Evolutionary conservation across 768 basidiomycete genomes (phyloP).

Genomic region (Tulasnella sp.): DNA sequence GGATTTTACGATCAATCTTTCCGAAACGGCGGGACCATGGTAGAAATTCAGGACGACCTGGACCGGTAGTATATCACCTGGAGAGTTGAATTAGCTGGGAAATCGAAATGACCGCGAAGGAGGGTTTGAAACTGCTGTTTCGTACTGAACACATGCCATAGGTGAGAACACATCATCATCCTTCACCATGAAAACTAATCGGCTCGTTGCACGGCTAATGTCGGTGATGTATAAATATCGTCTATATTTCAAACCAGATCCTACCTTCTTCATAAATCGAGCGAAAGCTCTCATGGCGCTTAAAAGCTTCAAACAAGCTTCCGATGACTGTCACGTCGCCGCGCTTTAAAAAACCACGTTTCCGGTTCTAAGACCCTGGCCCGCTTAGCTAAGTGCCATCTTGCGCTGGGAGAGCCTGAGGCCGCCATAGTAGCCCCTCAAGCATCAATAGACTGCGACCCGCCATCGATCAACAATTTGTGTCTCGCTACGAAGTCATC

Average conservation of each 20-base stretch:
- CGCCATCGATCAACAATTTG: too few species aligned
- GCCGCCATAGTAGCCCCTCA: too few species aligned
- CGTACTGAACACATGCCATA: constrained; percentile 65
- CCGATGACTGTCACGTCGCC: constrained; percentile 71
- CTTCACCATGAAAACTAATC: too few species aligned
- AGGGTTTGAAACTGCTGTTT: constrained; percentile 55
- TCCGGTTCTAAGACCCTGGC: constrained; percentile 70
- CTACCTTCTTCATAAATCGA: constrained; percentile 73
- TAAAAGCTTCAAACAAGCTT: constrained; percentile 62
- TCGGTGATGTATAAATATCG: too few species aligned
- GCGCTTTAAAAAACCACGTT: constrained; percentile 43
- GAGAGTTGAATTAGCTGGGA: constrained; percentile 60
- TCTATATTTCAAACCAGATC: constrained; percentile 31
- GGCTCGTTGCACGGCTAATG: too few species aligned
- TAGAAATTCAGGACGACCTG: too few species aligned
- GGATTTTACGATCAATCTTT: too few species aligned
- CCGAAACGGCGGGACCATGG: too few species aligned
- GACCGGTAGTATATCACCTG: too few species aligned
- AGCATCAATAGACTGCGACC: too few species aligned
- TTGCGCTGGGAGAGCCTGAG: constrained; percentile 46
- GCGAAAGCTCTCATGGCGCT: constrained; percentile 77
- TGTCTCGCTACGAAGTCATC: too few species aligned
- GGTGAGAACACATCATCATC: constrained; percentile 36
- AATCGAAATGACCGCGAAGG: constrained; percentile 61
- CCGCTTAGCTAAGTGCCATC: constrained; percentile 73